phyloP scores from a whole-genome alignment of 2,329 filamentous ascomycete genomes.

The Epichloe festucae region DNA sequence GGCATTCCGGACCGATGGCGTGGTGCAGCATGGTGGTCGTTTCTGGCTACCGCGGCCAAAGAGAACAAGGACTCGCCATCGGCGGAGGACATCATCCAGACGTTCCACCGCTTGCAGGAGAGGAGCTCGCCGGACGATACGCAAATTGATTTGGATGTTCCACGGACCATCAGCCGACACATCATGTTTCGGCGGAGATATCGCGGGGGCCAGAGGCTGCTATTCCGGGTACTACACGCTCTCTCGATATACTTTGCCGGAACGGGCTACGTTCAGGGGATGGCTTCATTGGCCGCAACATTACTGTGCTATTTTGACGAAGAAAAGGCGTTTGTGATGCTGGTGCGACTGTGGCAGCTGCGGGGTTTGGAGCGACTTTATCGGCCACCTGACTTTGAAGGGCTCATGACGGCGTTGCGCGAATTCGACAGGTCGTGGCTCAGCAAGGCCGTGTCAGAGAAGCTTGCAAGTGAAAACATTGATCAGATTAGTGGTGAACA shows the following conservation, averaged over 20 bases:
- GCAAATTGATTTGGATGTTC: slow-evolving; percentile 95
- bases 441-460: slow-evolving; percentile 62
- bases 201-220: slow-evolving; percentile 75
- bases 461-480: slow-evolving; percentile 49
- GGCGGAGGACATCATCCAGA: slow-evolving; percentile 58
- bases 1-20: slow-evolving; percentile 96
- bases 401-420: slow-evolving; percentile 71
- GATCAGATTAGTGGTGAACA: no score
- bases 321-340: slow-evolving; percentile 87
- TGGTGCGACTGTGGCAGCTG: slow-evolving; percentile 86
- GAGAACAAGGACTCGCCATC: slow-evolving; percentile 44
- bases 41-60: slow-evolving; percentile 66
- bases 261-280: slow-evolving; percentile 93
- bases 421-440: slow-evolving; percentile 85
- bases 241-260: slow-evolving; percentile 83
- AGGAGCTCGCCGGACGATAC: slow-evolving; percentile 76
- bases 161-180: slow-evolving; percentile 84
- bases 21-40: slow-evolving; percentile 86
- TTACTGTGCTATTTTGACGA: slow-evolving; percentile 95
- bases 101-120: slow-evolving; percentile 61
- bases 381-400: slow-evolving; percentile 60
- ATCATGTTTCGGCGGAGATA: slow-evolving; percentile 95
- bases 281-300: slow-evolving; percentile 87
- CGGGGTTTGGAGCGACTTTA: slow-evolving; percentile 80
- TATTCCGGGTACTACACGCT: slow-evolving; percentile 87